Percentiles rank a stretch among this genome's conserved stretches.
phyloP scores from a whole-genome alignment of 2,329 filamentous ascomycete species.

The Penicillium sp. region DNA sequence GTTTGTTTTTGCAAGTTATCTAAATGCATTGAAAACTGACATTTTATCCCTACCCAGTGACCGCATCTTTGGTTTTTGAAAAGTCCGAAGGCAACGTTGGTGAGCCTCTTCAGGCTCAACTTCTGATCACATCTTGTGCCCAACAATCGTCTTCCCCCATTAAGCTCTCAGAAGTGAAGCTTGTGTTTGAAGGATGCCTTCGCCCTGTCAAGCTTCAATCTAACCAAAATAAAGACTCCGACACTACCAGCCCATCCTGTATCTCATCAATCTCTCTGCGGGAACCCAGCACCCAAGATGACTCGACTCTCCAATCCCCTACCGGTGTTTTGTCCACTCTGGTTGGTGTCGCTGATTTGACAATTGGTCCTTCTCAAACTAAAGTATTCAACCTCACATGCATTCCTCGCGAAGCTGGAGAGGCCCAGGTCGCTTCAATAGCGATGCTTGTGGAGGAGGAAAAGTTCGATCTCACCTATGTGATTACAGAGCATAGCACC shows the following conservation, averaged over 20 bases:
- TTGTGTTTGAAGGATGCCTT: conserved; percentile 56
- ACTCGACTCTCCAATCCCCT: conserved; percentile 34
- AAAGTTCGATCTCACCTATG: conserved; percentile 67
- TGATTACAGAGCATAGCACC: conserved; percentile 49
- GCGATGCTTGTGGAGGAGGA: conserved; percentile 64
- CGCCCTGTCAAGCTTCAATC: conserved; percentile 44
- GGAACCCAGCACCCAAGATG: conserved; percentile 31
- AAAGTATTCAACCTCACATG: conserved; percentile 71
- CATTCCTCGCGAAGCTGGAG: conserved; percentile 78
- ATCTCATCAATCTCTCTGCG: conserved; percentile 37
- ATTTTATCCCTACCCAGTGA: conserved; percentile 39
- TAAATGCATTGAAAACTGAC: neutral
- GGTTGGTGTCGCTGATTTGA: conserved; percentile 63
- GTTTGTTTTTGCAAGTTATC: conserved; percentile 18
- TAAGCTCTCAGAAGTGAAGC: conserved; percentile 48
- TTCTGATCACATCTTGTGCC: conserved; percentile 53
- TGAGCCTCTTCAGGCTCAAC: conserved; percentile 57
- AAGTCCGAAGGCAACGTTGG: conserved; percentile 60
- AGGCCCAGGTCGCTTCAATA: conserved; percentile 66
- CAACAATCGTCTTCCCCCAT: conserved; percentile 49
- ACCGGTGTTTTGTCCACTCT: conserved; percentile 44
- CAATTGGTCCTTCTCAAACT: conserved; percentile 65
- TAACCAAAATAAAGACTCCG: conserved; percentile 26
- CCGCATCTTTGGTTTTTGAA: conserved; percentile 55
- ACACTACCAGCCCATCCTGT: conserved; percentile 22